phyloP scores from a whole-genome alignment of 2,329 filamentous ascomycete genomes.

The Colletotrichum gigasporum region DNA sequence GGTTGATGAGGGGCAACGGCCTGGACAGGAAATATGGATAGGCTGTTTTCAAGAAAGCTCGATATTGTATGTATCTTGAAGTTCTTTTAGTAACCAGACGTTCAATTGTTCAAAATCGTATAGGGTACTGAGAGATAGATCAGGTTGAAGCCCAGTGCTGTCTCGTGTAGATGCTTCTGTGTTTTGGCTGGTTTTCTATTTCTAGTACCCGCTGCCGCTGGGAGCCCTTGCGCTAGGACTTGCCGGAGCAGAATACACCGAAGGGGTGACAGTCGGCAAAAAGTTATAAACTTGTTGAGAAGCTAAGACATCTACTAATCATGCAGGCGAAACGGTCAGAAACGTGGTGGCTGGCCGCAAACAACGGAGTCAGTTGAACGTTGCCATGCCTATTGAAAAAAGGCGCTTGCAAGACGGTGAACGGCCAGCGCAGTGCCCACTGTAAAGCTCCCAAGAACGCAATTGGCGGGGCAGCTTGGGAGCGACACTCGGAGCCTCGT shows the following conservation, averaged over 20 bases:
- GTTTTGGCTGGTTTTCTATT: no score
- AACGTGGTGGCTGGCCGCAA: background rate
- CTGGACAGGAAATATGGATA: no score
- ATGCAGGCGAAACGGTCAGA: background rate
- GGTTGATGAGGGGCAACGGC: no score
- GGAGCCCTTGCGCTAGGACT: background rate
- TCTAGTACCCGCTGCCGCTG: background rate
- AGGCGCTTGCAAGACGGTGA: background rate
- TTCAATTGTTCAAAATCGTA: no score
- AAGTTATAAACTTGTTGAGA: background rate
- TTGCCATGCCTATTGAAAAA: background rate
- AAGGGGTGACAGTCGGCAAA: background rate
- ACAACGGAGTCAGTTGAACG: background rate
- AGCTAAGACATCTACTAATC: background rate
- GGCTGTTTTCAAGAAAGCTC: no score
- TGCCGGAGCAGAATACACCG: slow-evolving; percentile 7
- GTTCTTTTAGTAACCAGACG: no score
- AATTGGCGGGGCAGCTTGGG: slow-evolving; percentile 24
- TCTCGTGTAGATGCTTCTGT: no score
- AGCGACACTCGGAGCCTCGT: slow-evolving; percentile 26
- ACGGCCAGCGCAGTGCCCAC: background rate
- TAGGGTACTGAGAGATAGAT: no score
- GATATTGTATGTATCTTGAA: no score
- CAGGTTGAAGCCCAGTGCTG: no score
- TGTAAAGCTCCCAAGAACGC: background rate